These are phyloP conservation scores for Solanum piurae DNA, from an alignment of 257 asterid genomes.

Conservation along the genomic window DNA sequence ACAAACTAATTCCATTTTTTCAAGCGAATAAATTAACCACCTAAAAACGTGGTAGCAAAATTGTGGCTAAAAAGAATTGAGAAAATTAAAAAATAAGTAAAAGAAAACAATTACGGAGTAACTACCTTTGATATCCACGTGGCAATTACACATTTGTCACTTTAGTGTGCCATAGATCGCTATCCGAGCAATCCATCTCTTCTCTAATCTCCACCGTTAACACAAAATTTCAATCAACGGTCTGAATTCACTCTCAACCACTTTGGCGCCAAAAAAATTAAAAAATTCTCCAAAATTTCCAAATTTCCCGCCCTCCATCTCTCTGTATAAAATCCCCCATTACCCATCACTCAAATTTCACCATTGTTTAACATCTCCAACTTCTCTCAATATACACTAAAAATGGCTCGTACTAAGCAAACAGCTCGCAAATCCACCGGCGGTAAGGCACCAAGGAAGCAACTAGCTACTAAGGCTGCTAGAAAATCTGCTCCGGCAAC, in stretches of 20 bases:
- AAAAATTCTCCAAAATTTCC: not conserved
- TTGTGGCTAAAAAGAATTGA: not conserved
- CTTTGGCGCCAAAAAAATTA: slow-evolving; percentile 1
- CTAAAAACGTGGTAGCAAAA: not conserved
- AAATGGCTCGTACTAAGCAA: slow-evolving; percentile 65
- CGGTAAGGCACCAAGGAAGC: not conserved
- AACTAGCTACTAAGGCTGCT: not conserved
- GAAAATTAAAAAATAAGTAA: not conserved
- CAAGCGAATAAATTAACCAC: not conserved
- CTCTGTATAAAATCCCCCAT: slow-evolving; percentile 1
- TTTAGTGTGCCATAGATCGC: not conserved
- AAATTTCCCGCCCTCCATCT: slow-evolving; percentile 13
- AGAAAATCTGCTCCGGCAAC: slow-evolving; percentile 50
- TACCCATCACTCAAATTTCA: not conserved
- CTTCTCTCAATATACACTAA: not conserved
- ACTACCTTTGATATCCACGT: not conserved
- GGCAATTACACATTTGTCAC: not conserved
- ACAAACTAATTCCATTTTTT: not conserved
- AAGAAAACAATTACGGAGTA: not conserved
- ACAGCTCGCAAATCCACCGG: slow-evolving; percentile 72
- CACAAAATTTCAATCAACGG: not conserved
- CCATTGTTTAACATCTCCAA: not conserved
- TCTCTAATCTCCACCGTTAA: not conserved
- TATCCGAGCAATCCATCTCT: not conserved
- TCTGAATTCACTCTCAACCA: not conserved